A percentile compares a stretch with the other conserved stretches of the same genome.
These are phyloP conservation scores for Evernia prunastri DNA, from an alignment of 495 filamentous ascomycete species.

Conservation along the genomic window DNA sequence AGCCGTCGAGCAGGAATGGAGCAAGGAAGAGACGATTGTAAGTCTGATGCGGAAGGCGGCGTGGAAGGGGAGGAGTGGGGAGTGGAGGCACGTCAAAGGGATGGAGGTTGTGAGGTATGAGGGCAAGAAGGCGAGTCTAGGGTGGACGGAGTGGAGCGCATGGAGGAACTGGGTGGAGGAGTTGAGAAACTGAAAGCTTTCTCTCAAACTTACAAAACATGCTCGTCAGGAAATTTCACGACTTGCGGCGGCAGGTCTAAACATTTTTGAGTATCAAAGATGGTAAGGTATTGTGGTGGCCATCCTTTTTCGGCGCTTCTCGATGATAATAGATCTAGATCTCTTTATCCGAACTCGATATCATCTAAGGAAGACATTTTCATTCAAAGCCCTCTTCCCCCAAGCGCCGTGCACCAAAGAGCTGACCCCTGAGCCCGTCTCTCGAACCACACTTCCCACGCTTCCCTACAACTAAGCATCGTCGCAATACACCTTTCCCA, in stretches of 20 bases:
- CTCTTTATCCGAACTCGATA: neutral
- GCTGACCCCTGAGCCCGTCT: too few species aligned
- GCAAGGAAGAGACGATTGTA: slow-evolving; percentile 60
- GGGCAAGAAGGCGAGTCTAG: slow-evolving; percentile 63
- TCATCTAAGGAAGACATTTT: neutral
- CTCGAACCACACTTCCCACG: too few species aligned
- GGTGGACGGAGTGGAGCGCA: slow-evolving; percentile 64
- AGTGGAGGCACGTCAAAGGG: slow-evolving; percentile 61
- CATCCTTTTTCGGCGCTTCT: neutral
- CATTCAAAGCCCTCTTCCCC: neutral
- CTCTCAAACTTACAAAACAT: neutral
- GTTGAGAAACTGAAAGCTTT: neutral
- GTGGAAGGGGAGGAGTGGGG: slow-evolving; percentile 60
- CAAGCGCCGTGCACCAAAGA: neutral
- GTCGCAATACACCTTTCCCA: too few species aligned
- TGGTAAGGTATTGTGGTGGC: neutral
- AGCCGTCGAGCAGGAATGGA: slow-evolving; percentile 88
- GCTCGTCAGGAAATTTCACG: neutral
- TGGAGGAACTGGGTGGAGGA: slow-evolving; percentile 68
- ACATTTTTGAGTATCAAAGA: neutral
- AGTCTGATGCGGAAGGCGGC: slow-evolving; percentile 66
- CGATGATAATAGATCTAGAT: neutral
- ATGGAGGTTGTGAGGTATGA: slow-evolving; percentile 74
- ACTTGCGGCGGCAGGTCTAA: neutral
- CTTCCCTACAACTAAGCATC: too few species aligned